Base-by-base conservation (phyloP, 306 rosid species). In the Glycine tomentella region DNA sequence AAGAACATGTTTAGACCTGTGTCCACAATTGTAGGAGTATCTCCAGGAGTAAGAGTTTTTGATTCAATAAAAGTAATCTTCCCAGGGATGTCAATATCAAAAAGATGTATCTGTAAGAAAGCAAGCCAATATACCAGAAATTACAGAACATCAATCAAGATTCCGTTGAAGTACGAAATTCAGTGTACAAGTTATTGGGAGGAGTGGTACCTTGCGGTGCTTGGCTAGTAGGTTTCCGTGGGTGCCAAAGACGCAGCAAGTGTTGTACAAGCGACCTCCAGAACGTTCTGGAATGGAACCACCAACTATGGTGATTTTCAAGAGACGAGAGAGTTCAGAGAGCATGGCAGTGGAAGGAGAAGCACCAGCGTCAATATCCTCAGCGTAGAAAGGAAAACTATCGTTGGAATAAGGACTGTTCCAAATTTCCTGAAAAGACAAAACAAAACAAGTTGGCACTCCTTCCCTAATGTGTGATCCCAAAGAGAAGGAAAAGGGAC, bases 281-380 rank as follows among this genome's bases (percentile, higher is more conserved):
- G 92, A 88, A 10, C 97, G 97, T 80, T 95, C 99, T 0, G 98
- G 90, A 6, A 95, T 90, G 20, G 99, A 93, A 49, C 99, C 99
- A 17, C 99, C 99, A 38, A 95, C 89, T 4, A 95, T 88, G 16
- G 99, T 95, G 83, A 95, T 87, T 50, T 87, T 93, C 68, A 95
- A 74, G 50, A 85, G 85, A 66, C 90, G 87, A 9, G 98, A 78
- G 40, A 86, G 88, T 81, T 93, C 90, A 9, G 99, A 89, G 1
- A 95, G 91, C 99, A 95, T 95, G n/a, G 92, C 91, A 55, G 92
- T 95, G 48, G 99, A 93, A 65, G 99, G 98, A 80, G 99, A 90
- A 10, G 92, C 96, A 76, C 96, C 99, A 0, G 92, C 93, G 36
- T 90, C 98, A 71, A 95, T 92, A 72, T 95, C 97, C 90, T 95